phyloP scores from a whole-genome alignment of 805 yeast species.

The Saccharomycopsis oosterbeekiorum region DNA sequence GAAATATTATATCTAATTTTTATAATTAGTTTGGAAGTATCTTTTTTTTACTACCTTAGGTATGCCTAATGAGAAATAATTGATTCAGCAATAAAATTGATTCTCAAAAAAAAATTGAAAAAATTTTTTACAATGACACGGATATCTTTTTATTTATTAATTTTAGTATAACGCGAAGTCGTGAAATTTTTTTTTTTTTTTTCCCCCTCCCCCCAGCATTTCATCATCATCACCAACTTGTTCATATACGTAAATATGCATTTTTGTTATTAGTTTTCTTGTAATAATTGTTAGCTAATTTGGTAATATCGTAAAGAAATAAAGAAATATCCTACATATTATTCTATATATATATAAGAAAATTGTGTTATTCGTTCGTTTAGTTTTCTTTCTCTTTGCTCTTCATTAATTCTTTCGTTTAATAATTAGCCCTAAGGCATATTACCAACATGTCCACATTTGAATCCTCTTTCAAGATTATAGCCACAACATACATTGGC shows the following conservation, averaged over 20 bases:
- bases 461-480: slow-evolving; percentile 27
- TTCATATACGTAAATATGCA: neutral
- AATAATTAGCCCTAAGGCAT: neutral
- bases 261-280: neutral
- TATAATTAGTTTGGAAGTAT: neutral
- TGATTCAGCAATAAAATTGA: neutral
- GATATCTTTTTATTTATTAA: neutral
- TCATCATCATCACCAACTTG: neutral
- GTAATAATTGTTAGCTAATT: neutral
- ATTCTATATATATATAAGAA: no score
- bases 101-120: neutral
- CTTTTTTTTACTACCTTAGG: neutral
- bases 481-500: slow-evolving; percentile 25
- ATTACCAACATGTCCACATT: neutral
- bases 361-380: no score
- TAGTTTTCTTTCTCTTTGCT: no score
- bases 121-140: neutral
- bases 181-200: neutral
- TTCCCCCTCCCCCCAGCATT: neutral
- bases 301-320: neutral
- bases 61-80: neutral
- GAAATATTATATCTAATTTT: neutral
- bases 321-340: no score
- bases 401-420: no score
- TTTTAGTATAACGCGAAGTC: neutral